phyloP scores from a whole-genome alignment of 106 monocot species.

The Dendrobium catenatum region DNA sequence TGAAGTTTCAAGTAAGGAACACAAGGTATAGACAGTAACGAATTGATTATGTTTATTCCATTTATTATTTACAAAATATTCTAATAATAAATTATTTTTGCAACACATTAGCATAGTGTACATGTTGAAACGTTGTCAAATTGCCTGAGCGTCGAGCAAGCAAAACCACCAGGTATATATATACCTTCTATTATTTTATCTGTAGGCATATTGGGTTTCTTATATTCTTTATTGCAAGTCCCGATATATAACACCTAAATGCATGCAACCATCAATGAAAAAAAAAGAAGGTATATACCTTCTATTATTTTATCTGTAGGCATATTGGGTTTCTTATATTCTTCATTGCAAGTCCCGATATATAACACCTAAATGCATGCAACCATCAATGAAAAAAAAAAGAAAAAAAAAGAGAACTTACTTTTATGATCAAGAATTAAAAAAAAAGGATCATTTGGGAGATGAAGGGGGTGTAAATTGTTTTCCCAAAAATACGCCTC shows the following conservation, averaged over 20 bases:
- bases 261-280: not conserved
- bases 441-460: not conserved
- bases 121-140: constrained; percentile 6
- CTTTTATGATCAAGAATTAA: not conserved
- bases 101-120: constrained; percentile 8
- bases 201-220: not conserved
- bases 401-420: not conserved
- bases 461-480: not conserved
- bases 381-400: not conserved
- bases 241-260: not conserved
- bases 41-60: not conserved
- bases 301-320: not conserved
- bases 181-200: not conserved
- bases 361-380: not conserved
- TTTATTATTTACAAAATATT: not conserved
- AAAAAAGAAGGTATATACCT: not conserved
- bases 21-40: not conserved
- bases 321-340: not conserved
- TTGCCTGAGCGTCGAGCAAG: constrained; percentile 3
- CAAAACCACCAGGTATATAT: constrained; percentile 29
- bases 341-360: not conserved
- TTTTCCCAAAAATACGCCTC: not conserved
- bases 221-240: not conserved
- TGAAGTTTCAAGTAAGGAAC: not conserved
- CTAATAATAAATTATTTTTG: constrained; percentile 1